Conservation (phyloP, 352 stramenopile genomes). For the Phytophthora agathidicida region DNA sequence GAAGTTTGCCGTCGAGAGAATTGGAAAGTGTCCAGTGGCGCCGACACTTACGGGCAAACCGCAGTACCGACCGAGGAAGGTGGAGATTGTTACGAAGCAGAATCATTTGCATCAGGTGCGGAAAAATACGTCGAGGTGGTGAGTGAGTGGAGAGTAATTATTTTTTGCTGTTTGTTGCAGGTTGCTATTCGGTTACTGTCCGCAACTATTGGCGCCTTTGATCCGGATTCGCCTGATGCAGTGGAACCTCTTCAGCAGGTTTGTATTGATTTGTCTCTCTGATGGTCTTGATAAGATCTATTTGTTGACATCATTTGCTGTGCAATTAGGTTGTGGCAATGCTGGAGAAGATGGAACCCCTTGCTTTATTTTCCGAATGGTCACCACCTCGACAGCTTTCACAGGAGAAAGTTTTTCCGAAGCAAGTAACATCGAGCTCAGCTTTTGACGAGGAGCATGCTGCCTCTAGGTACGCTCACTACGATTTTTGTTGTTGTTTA, state of each 20-base stretch:
- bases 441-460: slow-evolving; percentile 62
- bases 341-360: slow-evolving; percentile 63
- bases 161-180: slow-evolving; percentile 32
- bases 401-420: slow-evolving; percentile 40
- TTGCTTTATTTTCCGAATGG: slow-evolving; percentile 83
- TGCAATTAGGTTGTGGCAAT: slow-evolving; percentile 60
- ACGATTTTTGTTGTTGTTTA: no score
- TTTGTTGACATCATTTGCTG: neutral
- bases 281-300: neutral
- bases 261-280: neutral
- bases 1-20: slow-evolving; percentile 85
- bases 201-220: slow-evolving; percentile 61
- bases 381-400: slow-evolving; percentile 68
- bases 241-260: slow-evolving; percentile 72
- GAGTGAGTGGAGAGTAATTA: neutral
- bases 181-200: slow-evolving; percentile 74
- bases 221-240: slow-evolving; percentile 50
- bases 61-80: slow-evolving; percentile 65
- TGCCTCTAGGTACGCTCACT: slow-evolving; percentile 42
- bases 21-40: slow-evolving; percentile 73
- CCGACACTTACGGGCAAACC: slow-evolving; percentile 54
- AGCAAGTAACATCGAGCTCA: slow-evolving; percentile 64
- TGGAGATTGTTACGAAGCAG: slow-evolving; percentile 62
- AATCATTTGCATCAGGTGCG: slow-evolving; percentile 83
- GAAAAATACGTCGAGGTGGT: no score